Conservation (phyloP, 1,284 basidiomycete species). For the Naganishia liquefaciens region DNA sequence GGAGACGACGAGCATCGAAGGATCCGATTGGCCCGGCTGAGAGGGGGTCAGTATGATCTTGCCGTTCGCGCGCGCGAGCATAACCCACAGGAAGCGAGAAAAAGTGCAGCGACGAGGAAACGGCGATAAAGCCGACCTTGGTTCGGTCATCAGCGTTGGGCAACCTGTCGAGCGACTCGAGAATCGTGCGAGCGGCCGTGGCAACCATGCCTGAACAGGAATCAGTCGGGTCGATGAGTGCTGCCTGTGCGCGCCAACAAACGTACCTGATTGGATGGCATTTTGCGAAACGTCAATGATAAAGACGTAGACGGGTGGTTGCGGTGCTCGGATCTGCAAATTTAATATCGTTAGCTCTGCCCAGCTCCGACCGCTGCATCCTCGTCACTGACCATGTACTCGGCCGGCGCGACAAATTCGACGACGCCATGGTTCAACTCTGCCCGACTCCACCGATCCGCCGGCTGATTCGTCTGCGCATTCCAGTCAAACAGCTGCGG, state of each 20-base stretch:
- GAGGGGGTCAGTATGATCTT: constrained; percentile 5
- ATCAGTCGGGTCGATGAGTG: background rate
- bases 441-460: constrained; percentile 88
- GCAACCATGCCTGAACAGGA: constrained; percentile 86
- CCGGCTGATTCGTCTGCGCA: constrained; percentile 86
- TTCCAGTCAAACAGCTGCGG: constrained; percentile 99
- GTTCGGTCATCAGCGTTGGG: constrained; percentile 93
- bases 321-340: constrained; percentile 81
- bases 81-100: constrained; percentile 70
- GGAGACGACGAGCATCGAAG: constrained; percentile 93
- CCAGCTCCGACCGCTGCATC: background rate
- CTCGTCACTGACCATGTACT: constrained; percentile 79
- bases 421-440: constrained; percentile 93
- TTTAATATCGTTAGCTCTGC: background rate
- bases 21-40: constrained; percentile 79
- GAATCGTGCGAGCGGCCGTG: constrained; percentile 90
- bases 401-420: constrained; percentile 96
- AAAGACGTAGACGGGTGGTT: constrained; percentile 95
- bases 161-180: constrained; percentile 91
- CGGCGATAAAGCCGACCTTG: constrained; percentile 89
- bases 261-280: constrained; percentile 78
- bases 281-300: constrained; percentile 93
- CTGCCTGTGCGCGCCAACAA: background rate
- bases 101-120: constrained; percentile 92
- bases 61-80: background rate